A percentile compares a stretch with the other conserved stretches of the same genome.
phyloP scores from a whole-genome alignment of 2,329 filamentous ascomycete genomes.

The Pseudocercospora cruenta region DNA sequence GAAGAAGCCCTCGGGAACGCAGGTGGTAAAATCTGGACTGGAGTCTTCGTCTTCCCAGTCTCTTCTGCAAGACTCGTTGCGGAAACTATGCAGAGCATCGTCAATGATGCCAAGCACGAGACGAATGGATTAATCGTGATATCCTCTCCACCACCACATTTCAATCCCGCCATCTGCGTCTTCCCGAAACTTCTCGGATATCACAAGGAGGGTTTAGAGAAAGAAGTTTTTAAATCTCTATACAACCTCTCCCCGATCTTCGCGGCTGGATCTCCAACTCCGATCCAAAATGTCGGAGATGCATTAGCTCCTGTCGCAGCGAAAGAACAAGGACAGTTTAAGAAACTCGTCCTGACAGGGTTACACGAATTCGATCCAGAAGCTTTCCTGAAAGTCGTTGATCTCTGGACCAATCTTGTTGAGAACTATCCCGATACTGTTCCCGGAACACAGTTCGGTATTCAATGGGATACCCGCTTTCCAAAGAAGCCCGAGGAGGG shows the following conservation, averaged over 20 bases:
- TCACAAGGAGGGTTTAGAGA: background rate
- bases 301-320: slow-evolving; percentile 31
- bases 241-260: slow-evolving; percentile 31
- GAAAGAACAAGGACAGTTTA: slow-evolving; percentile 26
- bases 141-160: slow-evolving; percentile 34
- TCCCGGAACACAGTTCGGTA: slow-evolving; percentile 4
- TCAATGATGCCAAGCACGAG: slow-evolving; percentile 23
- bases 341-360: slow-evolving; percentile 32
- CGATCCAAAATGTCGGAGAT: slow-evolving; percentile 33
- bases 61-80: slow-evolving; percentile 34
- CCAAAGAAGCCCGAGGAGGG: background rate
- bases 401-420: slow-evolving; percentile 8
- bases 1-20: slow-evolving; percentile 30
- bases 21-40: slow-evolving; percentile 34
- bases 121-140: slow-evolving; percentile 34
- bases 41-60: slow-evolving; percentile 37
- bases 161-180: slow-evolving; percentile 19
- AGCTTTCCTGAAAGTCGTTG: background rate
- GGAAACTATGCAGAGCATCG: slow-evolving; percentile 28
- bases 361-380: slow-evolving; percentile 24
- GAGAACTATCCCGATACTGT: background rate
- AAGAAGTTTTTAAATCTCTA: slow-evolving; percentile 31
- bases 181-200: slow-evolving; percentile 19
- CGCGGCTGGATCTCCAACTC: slow-evolving; percentile 26
- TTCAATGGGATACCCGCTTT: slow-evolving; percentile 18